phyloP scores from a whole-genome alignment of 202 grass and related monocot species.

The Schoenoplectus tabernaemontani region DNA sequence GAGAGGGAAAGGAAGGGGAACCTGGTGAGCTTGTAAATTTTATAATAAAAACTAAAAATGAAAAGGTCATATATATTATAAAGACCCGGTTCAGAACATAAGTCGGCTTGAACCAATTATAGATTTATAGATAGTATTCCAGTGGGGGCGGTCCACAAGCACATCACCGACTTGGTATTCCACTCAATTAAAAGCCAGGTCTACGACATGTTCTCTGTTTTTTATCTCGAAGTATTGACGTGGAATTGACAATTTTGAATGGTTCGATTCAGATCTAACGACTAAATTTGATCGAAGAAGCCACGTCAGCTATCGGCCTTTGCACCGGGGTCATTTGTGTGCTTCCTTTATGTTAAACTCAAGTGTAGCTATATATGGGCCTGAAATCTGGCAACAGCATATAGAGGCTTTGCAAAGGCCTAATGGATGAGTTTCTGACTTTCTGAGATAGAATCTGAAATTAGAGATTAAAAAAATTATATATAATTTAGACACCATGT shows the following conservation, averaged over 20 bases:
- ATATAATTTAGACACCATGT: too few species aligned
- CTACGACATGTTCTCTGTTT: not conserved
- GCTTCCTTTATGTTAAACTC: not conserved
- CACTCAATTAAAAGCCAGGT: not conserved
- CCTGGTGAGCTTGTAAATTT: not conserved
- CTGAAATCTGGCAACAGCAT: not conserved
- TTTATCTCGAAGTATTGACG: constrained; percentile 1
- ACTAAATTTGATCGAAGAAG: not conserved
- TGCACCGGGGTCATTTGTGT: not conserved
- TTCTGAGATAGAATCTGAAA: too few species aligned
- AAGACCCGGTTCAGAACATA: not conserved
- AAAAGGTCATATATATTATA: not conserved
- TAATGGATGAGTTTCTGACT: not conserved
- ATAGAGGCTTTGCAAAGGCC: not conserved
- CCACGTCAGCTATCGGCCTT: not conserved
- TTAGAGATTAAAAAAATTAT: too few species aligned
- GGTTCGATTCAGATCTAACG: constrained; percentile 12
- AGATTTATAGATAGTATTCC: too few species aligned
- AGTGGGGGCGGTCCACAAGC: not conserved
- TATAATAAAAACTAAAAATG: not conserved
- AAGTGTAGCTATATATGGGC: not conserved
- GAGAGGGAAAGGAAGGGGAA: not conserved
- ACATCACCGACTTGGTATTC: not conserved
- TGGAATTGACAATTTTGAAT: not conserved
- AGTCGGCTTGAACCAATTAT: not conserved